Conservation (phyloP, 2,329 filamentous ascomycete genomes). For the Calonectria pseudoturangicola region DNA sequence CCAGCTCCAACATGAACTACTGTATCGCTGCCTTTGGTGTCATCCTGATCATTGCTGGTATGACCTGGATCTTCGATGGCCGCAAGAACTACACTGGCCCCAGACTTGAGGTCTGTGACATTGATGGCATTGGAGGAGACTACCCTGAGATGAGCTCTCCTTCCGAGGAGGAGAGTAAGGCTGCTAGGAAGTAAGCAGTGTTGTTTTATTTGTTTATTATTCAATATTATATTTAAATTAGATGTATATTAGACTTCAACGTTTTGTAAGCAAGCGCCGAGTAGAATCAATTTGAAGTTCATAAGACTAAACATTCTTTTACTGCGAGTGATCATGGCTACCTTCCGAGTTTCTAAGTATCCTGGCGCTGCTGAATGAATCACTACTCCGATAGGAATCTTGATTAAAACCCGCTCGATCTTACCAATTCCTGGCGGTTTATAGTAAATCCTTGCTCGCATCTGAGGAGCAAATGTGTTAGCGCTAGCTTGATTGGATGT, state of each 20-base stretch:
- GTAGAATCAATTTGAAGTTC: slow-evolving; percentile 26
- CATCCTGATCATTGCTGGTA: slow-evolving; percentile 65
- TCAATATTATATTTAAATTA: not conserved
- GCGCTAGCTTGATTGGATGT: too few species aligned
- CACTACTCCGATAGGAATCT: too few species aligned
- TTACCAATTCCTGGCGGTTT: too few species aligned
- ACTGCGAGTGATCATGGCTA: not conserved
- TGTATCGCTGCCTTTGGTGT: slow-evolving; percentile 69
- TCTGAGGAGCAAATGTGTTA: too few species aligned
- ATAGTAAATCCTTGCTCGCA: too few species aligned
- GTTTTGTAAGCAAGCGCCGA: slow-evolving; percentile 17
- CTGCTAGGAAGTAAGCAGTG: slow-evolving; percentile 28
- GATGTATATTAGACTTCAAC: slow-evolving; percentile 21
- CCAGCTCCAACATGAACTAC: slow-evolving; percentile 81
- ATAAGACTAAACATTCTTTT: not conserved
- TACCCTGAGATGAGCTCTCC: slow-evolving; percentile 25
- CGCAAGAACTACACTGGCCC: slow-evolving; percentile 67
- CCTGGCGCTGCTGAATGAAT: too few species aligned
- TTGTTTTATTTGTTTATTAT: not conserved
- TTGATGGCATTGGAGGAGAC: slow-evolving; percentile 32
- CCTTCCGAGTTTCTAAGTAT: too few species aligned
- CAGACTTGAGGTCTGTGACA: slow-evolving; percentile 48
- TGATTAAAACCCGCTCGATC: too few species aligned
- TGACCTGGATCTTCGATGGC: slow-evolving; percentile 69
- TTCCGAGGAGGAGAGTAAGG: slow-evolving; percentile 33